These are phyloP conservation scores for Pseudomonodictys pantanalensis DNA, from an alignment of 495 filamentous ascomycete genomes.

Conservation along the genomic window DNA sequence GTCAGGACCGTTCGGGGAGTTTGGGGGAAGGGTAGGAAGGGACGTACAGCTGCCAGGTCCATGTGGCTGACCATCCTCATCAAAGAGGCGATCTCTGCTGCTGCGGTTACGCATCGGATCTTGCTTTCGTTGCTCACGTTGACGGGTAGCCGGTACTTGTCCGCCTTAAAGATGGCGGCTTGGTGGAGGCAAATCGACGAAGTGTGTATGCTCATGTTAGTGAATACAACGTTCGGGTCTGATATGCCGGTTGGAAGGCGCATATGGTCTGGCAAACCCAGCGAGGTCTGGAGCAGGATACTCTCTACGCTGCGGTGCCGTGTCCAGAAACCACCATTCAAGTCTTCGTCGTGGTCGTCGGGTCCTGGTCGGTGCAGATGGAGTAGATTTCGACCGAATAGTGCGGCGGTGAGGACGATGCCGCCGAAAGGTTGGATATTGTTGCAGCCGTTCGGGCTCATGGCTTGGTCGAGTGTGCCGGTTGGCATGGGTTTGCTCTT, in stretches of 20 bases:
- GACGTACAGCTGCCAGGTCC: constrained; percentile 76
- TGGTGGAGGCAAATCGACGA: constrained; percentile 97
- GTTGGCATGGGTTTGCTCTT: constrained; percentile 71
- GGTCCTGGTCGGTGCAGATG: constrained; percentile 88
- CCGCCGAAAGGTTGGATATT: constrained; percentile 76
- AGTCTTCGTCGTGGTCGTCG: constrained; percentile 79
- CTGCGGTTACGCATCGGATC: constrained; percentile 86
- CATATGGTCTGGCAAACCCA: constrained; percentile 78
- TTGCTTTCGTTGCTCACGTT: constrained; percentile 84
- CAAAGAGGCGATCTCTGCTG: constrained; percentile 90
- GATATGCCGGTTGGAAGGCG: constrained; percentile 73
- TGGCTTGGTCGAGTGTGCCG: constrained; percentile 64
- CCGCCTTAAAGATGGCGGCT: constrained; percentile 95
- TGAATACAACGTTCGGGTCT: constrained; percentile 87
- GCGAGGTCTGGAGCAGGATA: constrained; percentile 78
- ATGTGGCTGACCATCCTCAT: constrained; percentile 94
- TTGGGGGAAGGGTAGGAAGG: neutral
- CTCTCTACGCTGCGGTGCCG: constrained; percentile 87
- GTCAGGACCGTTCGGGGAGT: neutral
- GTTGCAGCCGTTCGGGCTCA: constrained; percentile 66
- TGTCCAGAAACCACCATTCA: constrained; percentile 96
- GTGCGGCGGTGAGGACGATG: constrained; percentile 75
- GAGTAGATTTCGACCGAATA: constrained; percentile 91
- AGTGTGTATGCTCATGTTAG: constrained; percentile 95
- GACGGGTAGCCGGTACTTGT: constrained; percentile 76